Evolutionary conservation across 2,329 filamentous ascomycete species (phyloP).

Genomic region (Exophiala xenobiotica): DNA sequence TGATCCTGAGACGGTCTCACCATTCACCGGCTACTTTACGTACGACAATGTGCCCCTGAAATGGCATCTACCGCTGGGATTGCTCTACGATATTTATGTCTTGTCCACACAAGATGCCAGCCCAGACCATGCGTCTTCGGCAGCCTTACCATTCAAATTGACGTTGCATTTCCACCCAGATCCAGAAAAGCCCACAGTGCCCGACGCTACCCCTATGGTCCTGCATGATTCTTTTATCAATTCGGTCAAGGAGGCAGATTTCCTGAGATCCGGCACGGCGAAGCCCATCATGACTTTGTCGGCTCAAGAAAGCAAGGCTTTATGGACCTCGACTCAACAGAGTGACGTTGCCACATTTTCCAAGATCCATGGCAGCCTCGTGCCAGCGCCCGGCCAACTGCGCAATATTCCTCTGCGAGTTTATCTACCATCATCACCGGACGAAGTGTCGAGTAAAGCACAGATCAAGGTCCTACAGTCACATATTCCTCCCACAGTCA

Average conservation of each 20-base stretch:
- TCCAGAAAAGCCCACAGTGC: slow-evolving; percentile 55
- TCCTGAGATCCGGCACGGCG: slow-evolving; percentile 80
- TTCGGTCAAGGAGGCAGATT: slow-evolving; percentile 78
- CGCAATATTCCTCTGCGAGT: slow-evolving; percentile 83
- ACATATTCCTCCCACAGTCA: slow-evolving; percentile 58
- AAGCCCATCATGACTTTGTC: slow-evolving; percentile 88
- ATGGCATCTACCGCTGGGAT: slow-evolving; percentile 69
- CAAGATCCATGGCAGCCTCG: slow-evolving; percentile 71
- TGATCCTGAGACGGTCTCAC: slow-evolving; percentile 46
- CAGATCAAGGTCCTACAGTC: slow-evolving; percentile 74
- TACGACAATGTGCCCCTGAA: slow-evolving; percentile 68
- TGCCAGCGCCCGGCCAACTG: slow-evolving; percentile 68
- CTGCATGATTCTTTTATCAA: slow-evolving; percentile 68
- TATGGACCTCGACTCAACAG: slow-evolving; percentile 78
- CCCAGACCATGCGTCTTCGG: slow-evolving; percentile 48
- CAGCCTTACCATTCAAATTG: slow-evolving; percentile 60
- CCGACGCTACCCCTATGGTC: slow-evolving; percentile 60
- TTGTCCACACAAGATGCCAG: slow-evolving; percentile 28
- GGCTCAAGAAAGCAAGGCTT: slow-evolving; percentile 75
- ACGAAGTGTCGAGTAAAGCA: slow-evolving; percentile 42
- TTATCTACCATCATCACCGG: slow-evolving; percentile 72
- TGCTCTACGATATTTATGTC: slow-evolving; percentile 67
- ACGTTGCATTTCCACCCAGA: slow-evolving; percentile 54
- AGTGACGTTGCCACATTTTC: slow-evolving; percentile 69
- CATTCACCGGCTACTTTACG: slow-evolving; percentile 62